These are phyloP conservation scores for Paecilomyces formosus DNA, from an alignment of 2,329 filamentous ascomycete species.

Conservation along the genomic window DNA sequence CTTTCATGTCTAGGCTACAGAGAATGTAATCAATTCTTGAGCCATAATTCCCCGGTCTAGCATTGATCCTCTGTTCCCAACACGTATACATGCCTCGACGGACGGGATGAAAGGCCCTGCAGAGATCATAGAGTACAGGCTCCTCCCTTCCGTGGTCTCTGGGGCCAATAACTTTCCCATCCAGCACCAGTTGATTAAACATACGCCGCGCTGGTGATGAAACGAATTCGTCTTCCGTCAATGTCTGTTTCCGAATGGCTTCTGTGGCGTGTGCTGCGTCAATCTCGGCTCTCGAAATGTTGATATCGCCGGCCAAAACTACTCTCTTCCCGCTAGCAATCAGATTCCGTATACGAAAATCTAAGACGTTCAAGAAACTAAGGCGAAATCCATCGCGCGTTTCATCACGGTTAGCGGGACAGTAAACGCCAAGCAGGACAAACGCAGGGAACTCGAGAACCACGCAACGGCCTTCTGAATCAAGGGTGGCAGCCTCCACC, in stretches of 20 bases:
- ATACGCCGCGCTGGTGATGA: conserved; percentile 64
- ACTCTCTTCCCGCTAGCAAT: conserved; percentile 74
- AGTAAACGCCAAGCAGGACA: conserved; percentile 86
- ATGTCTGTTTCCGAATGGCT: conserved; percentile 60
- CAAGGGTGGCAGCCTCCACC: conserved; percentile 65
- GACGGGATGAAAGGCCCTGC: conserved; percentile 70
- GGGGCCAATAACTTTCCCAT: conserved; percentile 57
- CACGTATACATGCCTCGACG: conserved; percentile 91
- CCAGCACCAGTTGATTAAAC: conserved; percentile 78
- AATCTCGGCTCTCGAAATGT: conserved; percentile 61
- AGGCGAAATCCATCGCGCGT: conserved; percentile 74
- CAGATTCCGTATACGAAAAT: conserved; percentile 78
- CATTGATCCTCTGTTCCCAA: conserved; percentile 92
- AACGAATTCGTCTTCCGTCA: conserved; percentile 65
- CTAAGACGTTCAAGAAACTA: conserved; percentile 71
- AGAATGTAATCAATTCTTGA: conserved; percentile 90
- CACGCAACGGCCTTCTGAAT: conserved; percentile 87
- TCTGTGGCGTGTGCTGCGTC: conserved; percentile 73
- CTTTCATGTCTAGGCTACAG: conserved; percentile 68
- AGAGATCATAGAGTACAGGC: conserved; percentile 75
- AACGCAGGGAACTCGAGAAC: conserved; percentile 92
- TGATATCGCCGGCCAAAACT: conserved; percentile 79
- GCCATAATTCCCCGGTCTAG: conserved; percentile 90
- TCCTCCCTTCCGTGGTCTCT: conserved; percentile 62
- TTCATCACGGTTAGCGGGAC: conserved; percentile 81